Base-by-base conservation (phyloP, 2,329 filamentous ascomycete genomes). In the Pseudocercospora fuligena region DNA sequence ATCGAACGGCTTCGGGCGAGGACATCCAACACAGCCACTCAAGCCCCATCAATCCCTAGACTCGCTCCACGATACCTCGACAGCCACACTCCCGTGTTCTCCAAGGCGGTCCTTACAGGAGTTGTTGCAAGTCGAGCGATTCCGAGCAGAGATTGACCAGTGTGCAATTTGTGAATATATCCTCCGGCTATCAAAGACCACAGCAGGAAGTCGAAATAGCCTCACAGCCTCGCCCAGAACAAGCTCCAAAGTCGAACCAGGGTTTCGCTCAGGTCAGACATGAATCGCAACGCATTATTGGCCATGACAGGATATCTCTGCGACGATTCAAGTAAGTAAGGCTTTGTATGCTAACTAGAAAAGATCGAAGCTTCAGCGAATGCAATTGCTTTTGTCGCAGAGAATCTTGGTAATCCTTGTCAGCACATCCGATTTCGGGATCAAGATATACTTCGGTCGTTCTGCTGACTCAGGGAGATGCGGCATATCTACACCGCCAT, bases 371-470 rank as follows among this genome's bases (percentile, higher is more conserved):
- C 2, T 9, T 6, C 49, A 27, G 49, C 49, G 49, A 53, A 29
- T 53, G 43, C n/a, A 21, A 47, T 47, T 47, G 43, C 43, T 33
- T 47, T 47, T 47, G 43, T 47, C 43, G 21, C 43, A 47, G 43
- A 47, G 7, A 47, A 19, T 47, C 43, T 23, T 47, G 43, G 43
- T 49, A 3, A 54, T 54, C 51, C 51, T 54, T 54, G 51, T 54
- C 25, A 54, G 51, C 54, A 58, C 27, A 40, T 58, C 54, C 54
- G 54, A 58, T 29, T 21, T 58, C 54, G n/a, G 29, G 49, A 29
- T 27, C 8, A 7, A 21, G 14, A 25, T n/a, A n/a, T n/a, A n/a
- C n/a, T n/a, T n/a, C n/a, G 5, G 49, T 14, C 2, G 49, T 21
- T 21, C 25, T 11, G 51, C 51, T 54, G 49, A 53, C 49, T 53